A percentile compares a stretch with the other conserved stretches of the same genome.
Evolutionary conservation across 106 monocot genomes (phyloP).

Genomic region (Dendrobium nobile): DNA sequence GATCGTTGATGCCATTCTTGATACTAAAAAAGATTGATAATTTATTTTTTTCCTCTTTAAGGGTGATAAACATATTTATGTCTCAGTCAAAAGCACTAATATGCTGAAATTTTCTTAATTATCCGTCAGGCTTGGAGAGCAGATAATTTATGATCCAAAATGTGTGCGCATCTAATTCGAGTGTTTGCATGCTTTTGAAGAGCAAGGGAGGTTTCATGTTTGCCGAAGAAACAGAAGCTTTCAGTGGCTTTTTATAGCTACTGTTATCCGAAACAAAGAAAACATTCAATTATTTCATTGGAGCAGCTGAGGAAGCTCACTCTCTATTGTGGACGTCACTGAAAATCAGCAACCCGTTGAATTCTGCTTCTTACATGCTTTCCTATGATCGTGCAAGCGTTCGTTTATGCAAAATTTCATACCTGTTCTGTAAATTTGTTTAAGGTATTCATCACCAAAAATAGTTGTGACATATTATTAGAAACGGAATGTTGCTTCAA

Average conservation of each 20-base stretch:
- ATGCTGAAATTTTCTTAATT: not conserved
- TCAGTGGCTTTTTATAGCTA: constrained; percentile 70
- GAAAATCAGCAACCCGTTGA: constrained; percentile 24
- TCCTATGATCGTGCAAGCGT: constrained; percentile 65
- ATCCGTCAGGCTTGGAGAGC: constrained; percentile 72
- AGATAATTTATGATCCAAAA: constrained; percentile 76
- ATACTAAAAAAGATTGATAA: no score
- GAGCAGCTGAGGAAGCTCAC: constrained; percentile 35
- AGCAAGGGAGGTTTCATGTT: not conserved
- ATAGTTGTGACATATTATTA: not conserved
- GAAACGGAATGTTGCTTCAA: no score
- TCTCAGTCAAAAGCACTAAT: not conserved
- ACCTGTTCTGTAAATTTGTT: not conserved
- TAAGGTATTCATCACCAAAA: not conserved
- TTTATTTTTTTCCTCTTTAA: no score
- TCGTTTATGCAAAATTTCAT: constrained; percentile 40
- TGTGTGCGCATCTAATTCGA: constrained; percentile 70
- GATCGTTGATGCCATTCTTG: no score
- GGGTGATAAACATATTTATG: not conserved
- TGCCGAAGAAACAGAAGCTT: constrained; percentile 5
- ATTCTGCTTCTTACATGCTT: constrained; percentile 75
- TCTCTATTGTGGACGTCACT: constrained; percentile 56
- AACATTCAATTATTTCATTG: constrained; percentile 63
- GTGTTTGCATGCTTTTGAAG: constrained; percentile 54
- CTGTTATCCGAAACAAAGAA: constrained; percentile 61